Percentiles rank a stretch among this genome's conserved stretches.
Conservation (phyloP, 495 filamentous ascomycete genomes). For the Podospora comata region DNA sequence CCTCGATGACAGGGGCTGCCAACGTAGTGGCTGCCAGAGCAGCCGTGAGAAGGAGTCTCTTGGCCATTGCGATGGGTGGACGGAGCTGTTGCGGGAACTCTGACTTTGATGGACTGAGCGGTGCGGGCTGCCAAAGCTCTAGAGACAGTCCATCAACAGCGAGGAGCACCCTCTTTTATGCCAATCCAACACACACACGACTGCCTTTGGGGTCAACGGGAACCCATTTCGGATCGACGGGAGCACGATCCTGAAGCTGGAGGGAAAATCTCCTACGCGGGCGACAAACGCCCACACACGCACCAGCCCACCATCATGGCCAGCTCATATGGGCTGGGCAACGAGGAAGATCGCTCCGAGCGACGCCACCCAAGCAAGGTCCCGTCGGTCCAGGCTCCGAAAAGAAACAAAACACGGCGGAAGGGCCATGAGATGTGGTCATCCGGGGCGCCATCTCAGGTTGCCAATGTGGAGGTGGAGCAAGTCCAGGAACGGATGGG, state of each 20-base stretch:
- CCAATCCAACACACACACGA: not conserved
- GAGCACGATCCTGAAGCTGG: slow-evolving; percentile 18
- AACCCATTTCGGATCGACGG: slow-evolving; percentile 29
- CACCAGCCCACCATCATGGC: not conserved
- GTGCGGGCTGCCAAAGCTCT: slow-evolving; percentile 10
- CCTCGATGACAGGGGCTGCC: slow-evolving; percentile 41
- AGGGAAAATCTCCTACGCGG: not conserved
- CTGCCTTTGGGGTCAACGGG: not conserved
- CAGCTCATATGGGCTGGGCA: not conserved
- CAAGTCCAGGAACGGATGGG: slow-evolving; percentile 6
- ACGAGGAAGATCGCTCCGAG: slow-evolving; percentile 24
- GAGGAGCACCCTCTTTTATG: slow-evolving; percentile 9
- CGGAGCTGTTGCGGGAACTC: slow-evolving; percentile 6
- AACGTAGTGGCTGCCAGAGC: slow-evolving; percentile 36
- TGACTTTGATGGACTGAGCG: slow-evolving; percentile 7
- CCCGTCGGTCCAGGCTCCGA: slow-evolving; percentile 7
- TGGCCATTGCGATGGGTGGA: slow-evolving; percentile 26
- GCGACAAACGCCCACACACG: not conserved
- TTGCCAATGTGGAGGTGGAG: slow-evolving; percentile 7
- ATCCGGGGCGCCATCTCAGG: not conserved
- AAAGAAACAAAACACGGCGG: slow-evolving; percentile 13
- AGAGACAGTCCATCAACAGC: slow-evolving; percentile 11
- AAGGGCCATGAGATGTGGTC: not conserved
- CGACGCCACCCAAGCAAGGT: slow-evolving; percentile 2
- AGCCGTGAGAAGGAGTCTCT: slow-evolving; percentile 31